Base-by-base conservation (phyloP, 2,329 filamentous ascomycete genomes). In the Arthrobotrys entomopaga region DNA sequence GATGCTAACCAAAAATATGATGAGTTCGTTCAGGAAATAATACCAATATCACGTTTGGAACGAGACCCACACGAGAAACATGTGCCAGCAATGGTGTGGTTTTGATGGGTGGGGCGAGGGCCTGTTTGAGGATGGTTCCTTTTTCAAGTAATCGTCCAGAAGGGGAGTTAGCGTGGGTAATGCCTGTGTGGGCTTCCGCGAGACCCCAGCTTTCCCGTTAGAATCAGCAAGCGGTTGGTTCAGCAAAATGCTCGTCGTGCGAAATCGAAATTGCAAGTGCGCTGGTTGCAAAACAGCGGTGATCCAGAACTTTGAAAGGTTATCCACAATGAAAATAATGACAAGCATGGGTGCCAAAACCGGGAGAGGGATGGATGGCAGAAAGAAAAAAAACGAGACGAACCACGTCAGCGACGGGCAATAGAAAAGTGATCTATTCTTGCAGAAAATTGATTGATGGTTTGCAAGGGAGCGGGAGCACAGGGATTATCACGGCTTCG, bases 111-210 rank as follows among this genome's bases (percentile, higher is more conserved):
- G 54, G 46, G 69, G 69, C 59, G 65, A 65, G 69, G 69, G 69
- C 57, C 66, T 63, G 69, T 73, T 73, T 73, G 69, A 73, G 69
- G 52, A 73, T 73, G 69, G 64, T 73, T 73, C 69, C 69, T 65
- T 72, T 73, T 73, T 70, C 65, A 22, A 70, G 65, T 70, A 70
- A 70, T 70, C 50, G 65, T 70, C 65, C 65, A 70, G 65, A 70
- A 70, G 58, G 52, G 53, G 65, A 58, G 52, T 58, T 70, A 70
- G 65, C 58, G 65, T 70, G 57, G 65, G 57, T 70, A 58, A 70
- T 64, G 65, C 58, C 49, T 70, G 65, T 70, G 65, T 64, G 65
- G 57, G 65, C 58, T 70, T 57, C 65, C 65, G 65, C 65, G 63
- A 52, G 57, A 64, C 65, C 65, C 65, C 58, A 58, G 65, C 52